Evolutionary conservation across 1,284 basidiomycete species (phyloP), one percentile per base, ranked within the genome.

Genomic region (Heterobasidion annosum): DNA sequence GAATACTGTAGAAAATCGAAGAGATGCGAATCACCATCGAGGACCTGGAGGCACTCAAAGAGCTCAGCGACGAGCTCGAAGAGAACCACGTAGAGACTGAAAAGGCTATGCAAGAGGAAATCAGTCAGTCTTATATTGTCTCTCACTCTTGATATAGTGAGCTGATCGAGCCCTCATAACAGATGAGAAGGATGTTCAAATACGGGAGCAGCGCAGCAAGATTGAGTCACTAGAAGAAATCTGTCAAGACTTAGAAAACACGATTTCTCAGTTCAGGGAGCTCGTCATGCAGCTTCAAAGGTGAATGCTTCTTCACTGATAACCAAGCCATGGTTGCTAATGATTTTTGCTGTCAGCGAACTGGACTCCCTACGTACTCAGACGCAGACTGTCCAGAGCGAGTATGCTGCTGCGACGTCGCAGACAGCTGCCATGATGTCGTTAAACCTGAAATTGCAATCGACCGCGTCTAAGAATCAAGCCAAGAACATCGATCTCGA

Each of bases 41-140:
- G 65, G 96, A 99, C 65, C 82, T 98, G 13, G 96, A 99, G 65
- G 85, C 95, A 12, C 81, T 99, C 51, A 93, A 95, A 68, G 95
- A 98, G 63, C 85, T 99, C 54, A 93, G 88, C 59, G 96, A 99
- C 61, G 97, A 99, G 70, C 79, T 99, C 2, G 97, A 99, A 68
- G 96, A 99, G 70, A 93, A 91, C 64, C 96, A 99, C 62, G 68
- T 92, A 7, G 96, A 98, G 69, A 93, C 93, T 0, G 96, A 98
- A 71, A 93, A 91, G 69, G 83, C 88, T 44, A 72, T 99, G 59
- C 88, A 95, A 63, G 92, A 92, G 54, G 95, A 98, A 55, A 79
- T 98, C 45, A 88, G 92, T 90, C 50, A 52, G 78, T 66, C 45
- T 25, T 25, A 4, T 33, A 35, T 25, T 40, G 16, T 34, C 35